Evolutionary conservation across 495 filamentous ascomycete genomes (phyloP).

Genomic region (Aspergillus nidulans): DNA sequence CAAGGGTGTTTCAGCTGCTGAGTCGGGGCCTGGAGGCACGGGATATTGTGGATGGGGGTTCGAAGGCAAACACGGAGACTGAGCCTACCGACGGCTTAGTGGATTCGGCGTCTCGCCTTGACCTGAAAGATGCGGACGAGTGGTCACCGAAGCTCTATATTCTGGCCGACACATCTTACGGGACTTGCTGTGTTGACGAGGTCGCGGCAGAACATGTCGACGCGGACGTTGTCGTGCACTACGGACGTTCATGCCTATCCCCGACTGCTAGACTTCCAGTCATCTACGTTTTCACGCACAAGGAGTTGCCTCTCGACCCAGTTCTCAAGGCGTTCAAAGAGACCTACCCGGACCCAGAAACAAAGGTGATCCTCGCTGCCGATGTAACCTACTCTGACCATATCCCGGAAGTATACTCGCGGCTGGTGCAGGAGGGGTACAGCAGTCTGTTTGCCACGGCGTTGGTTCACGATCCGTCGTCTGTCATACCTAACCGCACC

Average conservation of each 20-base stretch:
- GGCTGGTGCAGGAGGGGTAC: conserved; percentile 60
- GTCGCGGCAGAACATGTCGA: conserved; percentile 91
- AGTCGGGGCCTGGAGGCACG: conserved; percentile 51
- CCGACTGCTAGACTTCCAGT: conserved; percentile 86
- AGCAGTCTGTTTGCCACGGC: conserved; percentile 61
- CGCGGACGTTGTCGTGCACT: conserved; percentile 91
- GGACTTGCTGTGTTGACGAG: conserved; percentile 95
- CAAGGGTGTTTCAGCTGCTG: conserved; percentile 70
- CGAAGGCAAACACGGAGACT: conserved; percentile 3
- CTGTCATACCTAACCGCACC: conserved; percentile 79
- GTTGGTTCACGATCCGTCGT: conserved; percentile 73
- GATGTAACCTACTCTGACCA: conserved; percentile 83
- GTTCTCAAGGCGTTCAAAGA: conserved; percentile 60
- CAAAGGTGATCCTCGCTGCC: conserved; percentile 77
- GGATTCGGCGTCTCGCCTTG: conserved; percentile 29
- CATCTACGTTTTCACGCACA: conserved; percentile 84
- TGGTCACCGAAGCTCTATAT: conserved; percentile 65
- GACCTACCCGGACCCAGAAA: conserved; percentile 57
- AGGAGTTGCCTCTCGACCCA: conserved; percentile 53
- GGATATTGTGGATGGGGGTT: conserved; percentile 17
- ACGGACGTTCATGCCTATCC: conserved; percentile 86
- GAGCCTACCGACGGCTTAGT: conserved; percentile 14
- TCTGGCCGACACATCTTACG: conserved; percentile 93
- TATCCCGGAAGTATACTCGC: conserved; percentile 47
- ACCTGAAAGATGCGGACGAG: conserved; percentile 25